phyloP scores from a whole-genome alignment of 768 basidiomycete genomes.

The Lentinula aciculospora region DNA sequence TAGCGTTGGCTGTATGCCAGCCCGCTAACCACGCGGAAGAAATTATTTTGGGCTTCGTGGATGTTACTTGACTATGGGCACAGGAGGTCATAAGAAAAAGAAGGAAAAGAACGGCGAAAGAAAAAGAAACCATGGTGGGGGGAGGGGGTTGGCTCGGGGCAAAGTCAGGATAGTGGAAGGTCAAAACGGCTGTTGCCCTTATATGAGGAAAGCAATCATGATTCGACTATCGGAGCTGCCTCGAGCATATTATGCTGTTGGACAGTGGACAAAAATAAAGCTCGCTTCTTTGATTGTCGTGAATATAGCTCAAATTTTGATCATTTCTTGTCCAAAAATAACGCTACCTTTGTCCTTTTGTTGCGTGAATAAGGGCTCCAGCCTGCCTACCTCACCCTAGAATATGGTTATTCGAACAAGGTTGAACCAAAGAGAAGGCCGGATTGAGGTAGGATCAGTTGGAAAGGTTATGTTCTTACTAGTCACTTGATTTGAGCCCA shows the following conservation, averaged over 20 bases:
- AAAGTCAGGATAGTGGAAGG: not conserved
- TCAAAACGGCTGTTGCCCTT: not conserved
- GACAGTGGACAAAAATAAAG: not conserved
- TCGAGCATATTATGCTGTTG: not conserved
- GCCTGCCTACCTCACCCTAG: too few relatives aligned
- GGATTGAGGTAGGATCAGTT: too few relatives aligned
- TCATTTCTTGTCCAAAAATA: too few relatives aligned
- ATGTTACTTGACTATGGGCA: not conserved
- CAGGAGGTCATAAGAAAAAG: not conserved
- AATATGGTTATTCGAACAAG: too few relatives aligned
- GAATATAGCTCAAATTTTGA: too few relatives aligned
- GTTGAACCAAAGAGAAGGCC: too few relatives aligned
- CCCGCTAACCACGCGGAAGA: slow-evolving; percentile 63
- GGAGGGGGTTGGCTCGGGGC: too few relatives aligned
- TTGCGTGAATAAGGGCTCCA: too few relatives aligned
- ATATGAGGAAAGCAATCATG: not conserved
- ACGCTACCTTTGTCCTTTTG: too few relatives aligned
- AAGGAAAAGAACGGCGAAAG: not conserved
- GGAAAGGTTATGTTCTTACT: too few relatives aligned
- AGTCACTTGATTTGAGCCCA: too few relatives aligned
- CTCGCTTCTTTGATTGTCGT: too few relatives aligned
- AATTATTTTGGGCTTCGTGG: slow-evolving; percentile 17
- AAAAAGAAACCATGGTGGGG: not conserved
- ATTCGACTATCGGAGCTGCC: not conserved
- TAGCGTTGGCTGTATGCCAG: slow-evolving; percentile 48